Evolutionary conservation across 2,329 filamentous ascomycete species (phyloP).

Genomic region (Neofusicoccum umdonicola): DNA sequence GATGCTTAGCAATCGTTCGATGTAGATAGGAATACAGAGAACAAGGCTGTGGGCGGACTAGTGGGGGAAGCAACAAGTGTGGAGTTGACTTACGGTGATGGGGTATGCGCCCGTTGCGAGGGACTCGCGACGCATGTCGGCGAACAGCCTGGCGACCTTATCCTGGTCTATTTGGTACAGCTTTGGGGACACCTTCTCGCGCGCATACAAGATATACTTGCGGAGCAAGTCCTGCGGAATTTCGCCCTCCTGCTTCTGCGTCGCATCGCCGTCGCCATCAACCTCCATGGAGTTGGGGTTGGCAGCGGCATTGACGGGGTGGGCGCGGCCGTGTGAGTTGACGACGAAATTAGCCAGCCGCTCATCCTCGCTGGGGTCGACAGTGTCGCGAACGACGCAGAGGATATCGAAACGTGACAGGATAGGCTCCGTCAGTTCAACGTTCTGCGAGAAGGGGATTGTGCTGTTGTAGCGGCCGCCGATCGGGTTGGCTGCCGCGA

Average conservation of each 20-base stretch:
- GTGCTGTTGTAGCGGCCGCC: conserved; percentile 96
- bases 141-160: conserved; percentile 90
- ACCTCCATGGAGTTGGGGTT: conserved; percentile 58
- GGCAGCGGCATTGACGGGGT: conserved; percentile 54
- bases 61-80: background rate
- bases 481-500: conserved; percentile 94
- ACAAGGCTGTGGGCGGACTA: too few relatives aligned
- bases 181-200: conserved; percentile 85
- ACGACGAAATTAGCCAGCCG: conserved; percentile 92
- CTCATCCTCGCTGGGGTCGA: conserved; percentile 89
- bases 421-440: conserved; percentile 95
- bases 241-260: conserved; percentile 60
- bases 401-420: conserved; percentile 97
- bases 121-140: conserved; percentile 92
- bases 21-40: background rate
- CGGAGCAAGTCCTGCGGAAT: conserved; percentile 87
- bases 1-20: background rate
- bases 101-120: conserved; percentile 94
- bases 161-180: conserved; percentile 97
- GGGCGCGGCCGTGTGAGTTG: conserved; percentile 86
- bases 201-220: conserved; percentile 95
- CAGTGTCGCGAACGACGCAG: conserved; percentile 91
- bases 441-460: conserved; percentile 92
- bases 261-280: conserved; percentile 53
- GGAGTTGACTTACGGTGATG: conserved; percentile 72